Percentiles rank a stretch among this genome's conserved stretches.
phyloP scores from a whole-genome alignment of 192 early-diverging fungal species.

The Coemansia sp. region DNA sequence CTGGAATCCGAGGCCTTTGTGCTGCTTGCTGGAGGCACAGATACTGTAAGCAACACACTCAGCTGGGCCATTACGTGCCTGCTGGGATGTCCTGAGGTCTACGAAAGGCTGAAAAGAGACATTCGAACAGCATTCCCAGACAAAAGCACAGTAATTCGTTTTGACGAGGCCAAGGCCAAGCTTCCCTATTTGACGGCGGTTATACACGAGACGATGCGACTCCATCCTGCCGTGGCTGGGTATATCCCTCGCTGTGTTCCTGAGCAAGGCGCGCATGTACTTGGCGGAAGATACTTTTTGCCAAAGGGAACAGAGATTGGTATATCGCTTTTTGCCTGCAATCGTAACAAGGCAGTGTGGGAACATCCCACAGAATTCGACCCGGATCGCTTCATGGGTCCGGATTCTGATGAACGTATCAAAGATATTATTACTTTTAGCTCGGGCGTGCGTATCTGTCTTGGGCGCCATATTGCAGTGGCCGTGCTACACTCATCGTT shows the following conservation, averaged over 20 bases:
- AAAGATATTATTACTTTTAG: slow-evolving; percentile 34
- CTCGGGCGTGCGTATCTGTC: slow-evolving; percentile 38
- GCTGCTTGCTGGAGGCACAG: slow-evolving; percentile 48
- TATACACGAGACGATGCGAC: slow-evolving; percentile 44
- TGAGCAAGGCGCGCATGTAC: slow-evolving; percentile 3
- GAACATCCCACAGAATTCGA: slow-evolving; percentile 21
- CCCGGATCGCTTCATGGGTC: slow-evolving; percentile 44
- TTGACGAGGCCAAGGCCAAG: slow-evolving; percentile 15
- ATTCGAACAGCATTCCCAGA: slow-evolving; percentile 26
- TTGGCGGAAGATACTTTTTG: slow-evolving; percentile 15
- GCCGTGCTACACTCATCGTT: slow-evolving; percentile 41
- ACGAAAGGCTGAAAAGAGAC: slow-evolving; percentile 22
- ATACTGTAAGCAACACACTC: slow-evolving; percentile 50
- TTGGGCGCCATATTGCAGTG: slow-evolving; percentile 41
- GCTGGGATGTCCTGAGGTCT: slow-evolving; percentile 28
- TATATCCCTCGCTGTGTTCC: slow-evolving; percentile 34
- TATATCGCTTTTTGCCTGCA: slow-evolving; percentile 26
- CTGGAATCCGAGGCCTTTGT: slow-evolving; percentile 27
- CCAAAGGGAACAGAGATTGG: slow-evolving; percentile 20
- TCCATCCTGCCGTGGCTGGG: slow-evolving; percentile 23
- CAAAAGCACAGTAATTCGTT: slow-evolving; percentile 12
- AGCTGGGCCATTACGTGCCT: slow-evolving; percentile 36
- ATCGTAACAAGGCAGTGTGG: slow-evolving; percentile 30
- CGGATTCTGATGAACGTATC: slow-evolving; percentile 4
- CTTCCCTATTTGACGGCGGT: slow-evolving; percentile 45